A percentile compares a stretch with the other conserved stretches of the same genome.
Evolutionary conservation across 2,329 filamentous ascomycete species (phyloP).

Genomic region (Dendryphion nanum): DNA sequence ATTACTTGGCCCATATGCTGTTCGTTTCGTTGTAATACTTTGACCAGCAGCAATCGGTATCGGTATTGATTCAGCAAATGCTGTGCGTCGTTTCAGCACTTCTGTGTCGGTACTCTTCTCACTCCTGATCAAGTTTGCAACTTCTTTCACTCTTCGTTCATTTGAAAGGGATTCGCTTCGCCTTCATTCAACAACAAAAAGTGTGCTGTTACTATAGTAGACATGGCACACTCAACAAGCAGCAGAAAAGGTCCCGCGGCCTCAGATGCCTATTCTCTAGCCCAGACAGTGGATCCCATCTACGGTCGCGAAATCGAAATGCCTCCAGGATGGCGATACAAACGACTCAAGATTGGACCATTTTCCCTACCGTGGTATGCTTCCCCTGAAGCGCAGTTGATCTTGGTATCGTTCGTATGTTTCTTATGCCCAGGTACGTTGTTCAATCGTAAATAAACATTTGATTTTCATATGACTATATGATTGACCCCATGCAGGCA

Average conservation of each 20-base stretch:
- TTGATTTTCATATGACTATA: no score
- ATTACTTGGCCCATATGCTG: no score
- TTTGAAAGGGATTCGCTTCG: neutral
- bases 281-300: constrained; percentile 2
- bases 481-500: no score
- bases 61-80: no score
- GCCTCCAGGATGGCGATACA: constrained; percentile 46
- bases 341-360: constrained; percentile 36
- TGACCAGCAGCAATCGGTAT: no score
- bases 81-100: no score
- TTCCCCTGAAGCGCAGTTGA: constrained; percentile 48
- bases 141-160: neutral
- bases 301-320: constrained; percentile 7
- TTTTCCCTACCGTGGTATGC: constrained; percentile 50
- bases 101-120: no score
- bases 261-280: neutral
- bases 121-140: constrained; percentile 6
- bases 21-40: no score
- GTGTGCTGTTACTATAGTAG: neutral
- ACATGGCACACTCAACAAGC: neutral
- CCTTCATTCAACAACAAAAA: neutral
- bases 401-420: constrained; percentile 53
- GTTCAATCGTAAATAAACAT: no score
- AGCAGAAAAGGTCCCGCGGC: neutral
- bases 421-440: constrained; percentile 56